A percentile compares a stretch with the other conserved stretches of the same genome.
Evolutionary conservation across 805 yeast species (phyloP).

Genomic region (Brettanomyces bruxellensis): DNA sequence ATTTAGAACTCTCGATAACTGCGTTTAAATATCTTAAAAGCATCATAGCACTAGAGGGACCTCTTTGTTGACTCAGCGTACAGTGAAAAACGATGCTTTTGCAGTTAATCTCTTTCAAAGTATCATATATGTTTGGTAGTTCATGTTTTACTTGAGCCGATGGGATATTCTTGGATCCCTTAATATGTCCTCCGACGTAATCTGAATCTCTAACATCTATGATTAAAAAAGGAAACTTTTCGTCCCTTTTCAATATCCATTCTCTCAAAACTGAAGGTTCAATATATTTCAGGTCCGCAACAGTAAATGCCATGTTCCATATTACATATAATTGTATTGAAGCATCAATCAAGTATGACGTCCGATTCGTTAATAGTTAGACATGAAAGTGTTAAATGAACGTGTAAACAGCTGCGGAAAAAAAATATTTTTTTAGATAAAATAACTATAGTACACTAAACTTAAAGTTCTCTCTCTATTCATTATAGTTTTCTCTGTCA

Average conservation of each 20-base stretch:
- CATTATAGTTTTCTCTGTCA: no score
- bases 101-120: constrained; percentile 23
- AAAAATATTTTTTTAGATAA: no score
- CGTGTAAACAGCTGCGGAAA: no score
- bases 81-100: constrained; percentile 79
- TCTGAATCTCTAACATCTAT: constrained; percentile 87
- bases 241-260: constrained; percentile 32
- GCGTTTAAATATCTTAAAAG: constrained; percentile 41
- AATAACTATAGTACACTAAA: no score
- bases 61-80: constrained; percentile 83
- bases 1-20: constrained; percentile 12
- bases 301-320: constrained; percentile 8
- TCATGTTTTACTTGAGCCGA: constrained; percentile 33
- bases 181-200: constrained; percentile 66
- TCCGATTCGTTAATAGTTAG: no score
- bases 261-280: constrained; percentile 34
- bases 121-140: constrained; percentile 29
- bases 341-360: not conserved
- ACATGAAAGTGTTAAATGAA: no score
- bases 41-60: constrained; percentile 73
- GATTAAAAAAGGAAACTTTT: constrained; percentile 38
- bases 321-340: not conserved
- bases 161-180: constrained; percentile 47
- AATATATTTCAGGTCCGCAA: constrained; percentile 38
- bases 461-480: no score